A percentile compares a stretch with the other conserved stretches of the same genome.
These are phyloP conservation scores for Ophiorrhiza pumila DNA, from an alignment of 257 asterid species.

Conservation along the genomic window DNA sequence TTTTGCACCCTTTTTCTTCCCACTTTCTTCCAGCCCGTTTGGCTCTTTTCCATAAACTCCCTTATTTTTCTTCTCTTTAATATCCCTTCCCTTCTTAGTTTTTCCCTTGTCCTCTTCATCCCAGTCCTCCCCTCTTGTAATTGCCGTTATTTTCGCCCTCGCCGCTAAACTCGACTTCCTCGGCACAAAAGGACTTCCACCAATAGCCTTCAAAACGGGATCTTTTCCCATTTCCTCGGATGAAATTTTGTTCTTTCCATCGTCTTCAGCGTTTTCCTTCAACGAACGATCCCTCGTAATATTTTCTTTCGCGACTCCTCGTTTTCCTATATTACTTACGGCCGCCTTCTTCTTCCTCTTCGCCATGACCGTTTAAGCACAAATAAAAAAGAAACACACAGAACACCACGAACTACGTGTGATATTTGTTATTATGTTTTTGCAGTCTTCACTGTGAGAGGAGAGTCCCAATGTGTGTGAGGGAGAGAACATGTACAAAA, in stretches of 20 bases:
- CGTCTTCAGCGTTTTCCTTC: neutral
- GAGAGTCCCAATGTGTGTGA: too few species aligned
- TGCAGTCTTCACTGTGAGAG: too few species aligned
- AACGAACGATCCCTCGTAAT: neutral
- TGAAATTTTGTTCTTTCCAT: neutral
- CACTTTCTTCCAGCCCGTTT: conserved; percentile 4
- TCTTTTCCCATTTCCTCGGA: neutral
- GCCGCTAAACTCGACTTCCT: conserved; percentile 7
- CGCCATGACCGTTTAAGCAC: too few species aligned
- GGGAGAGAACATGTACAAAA: too few species aligned
- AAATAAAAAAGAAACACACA: too few species aligned
- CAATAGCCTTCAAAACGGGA: neutral
- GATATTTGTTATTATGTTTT: too few species aligned
- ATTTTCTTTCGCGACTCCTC: neutral
- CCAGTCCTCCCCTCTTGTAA: neutral
- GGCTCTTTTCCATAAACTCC: conserved; percentile 11
- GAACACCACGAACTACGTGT: neutral
- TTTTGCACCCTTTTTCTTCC: conserved; percentile 8
- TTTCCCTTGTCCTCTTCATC: neutral
- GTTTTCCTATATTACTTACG: neutral
- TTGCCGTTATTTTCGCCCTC: neutral
- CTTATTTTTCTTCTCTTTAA: neutral
- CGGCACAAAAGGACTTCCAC: neutral
- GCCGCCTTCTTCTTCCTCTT: neutral
- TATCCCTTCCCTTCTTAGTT: neutral